Percentiles rank a stretch among this genome's conserved stretches.
Conservation (phyloP, 163 green algal genomes). For the Trebouxiophyceae sp. region DNA sequence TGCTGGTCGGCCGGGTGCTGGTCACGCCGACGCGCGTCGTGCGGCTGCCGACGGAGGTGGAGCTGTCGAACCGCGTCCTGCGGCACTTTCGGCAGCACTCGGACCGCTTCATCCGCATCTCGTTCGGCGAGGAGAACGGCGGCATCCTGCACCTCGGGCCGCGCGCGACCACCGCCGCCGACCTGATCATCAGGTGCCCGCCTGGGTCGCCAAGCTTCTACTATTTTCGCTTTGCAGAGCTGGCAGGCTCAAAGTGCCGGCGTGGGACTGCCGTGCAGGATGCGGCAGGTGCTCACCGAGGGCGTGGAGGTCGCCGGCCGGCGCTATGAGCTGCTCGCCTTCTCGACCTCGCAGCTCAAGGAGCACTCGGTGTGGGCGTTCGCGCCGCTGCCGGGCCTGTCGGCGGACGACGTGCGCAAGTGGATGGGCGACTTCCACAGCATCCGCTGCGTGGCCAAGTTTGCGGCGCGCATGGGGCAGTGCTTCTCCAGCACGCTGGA, state of each 20-base stretch:
- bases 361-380: constrained; percentile 24
- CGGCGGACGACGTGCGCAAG: constrained; percentile 5
- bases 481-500: constrained; percentile 23
- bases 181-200: neutral
- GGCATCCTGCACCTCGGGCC: constrained; percentile 2
- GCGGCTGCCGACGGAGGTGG: constrained; percentile 1
- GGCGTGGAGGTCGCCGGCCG: constrained; percentile 18
- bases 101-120: constrained; percentile 26
- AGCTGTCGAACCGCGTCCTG: constrained; percentile 26
- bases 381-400: neutral
- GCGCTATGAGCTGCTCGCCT: constrained; percentile 22
- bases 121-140: constrained; percentile 17
- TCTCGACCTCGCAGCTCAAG: constrained; percentile 18
- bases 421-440: constrained; percentile 22
- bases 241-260: too few species aligned
- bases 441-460: constrained; percentile 28
- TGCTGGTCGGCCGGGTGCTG: neutral
- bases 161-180: neutral
- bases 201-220: neutral
- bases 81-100: constrained; percentile 7
- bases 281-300: neutral
- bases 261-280: too few species aligned
- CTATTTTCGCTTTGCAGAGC: too few species aligned
- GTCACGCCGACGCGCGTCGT: constrained; percentile 5
- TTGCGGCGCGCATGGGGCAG: constrained; percentile 20